These are phyloP conservation scores for Turritis glabra DNA, from an alignment of 345 rosid species.

Conservation along the genomic window DNA sequence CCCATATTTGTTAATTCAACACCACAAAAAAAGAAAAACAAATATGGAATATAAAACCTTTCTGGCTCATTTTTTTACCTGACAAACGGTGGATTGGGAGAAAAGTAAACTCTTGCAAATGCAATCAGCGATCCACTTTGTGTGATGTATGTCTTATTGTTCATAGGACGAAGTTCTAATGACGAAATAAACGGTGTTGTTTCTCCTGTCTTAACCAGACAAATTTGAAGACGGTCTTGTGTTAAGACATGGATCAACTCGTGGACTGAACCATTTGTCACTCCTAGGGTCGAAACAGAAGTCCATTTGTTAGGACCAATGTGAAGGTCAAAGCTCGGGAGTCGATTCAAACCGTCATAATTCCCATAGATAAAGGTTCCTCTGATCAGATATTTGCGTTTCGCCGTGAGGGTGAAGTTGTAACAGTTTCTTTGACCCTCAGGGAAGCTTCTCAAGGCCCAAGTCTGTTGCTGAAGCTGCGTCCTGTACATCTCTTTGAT, in stretches of 20 bases:
- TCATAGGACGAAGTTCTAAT: conserved; percentile 31
- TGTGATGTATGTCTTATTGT: conserved; percentile 10
- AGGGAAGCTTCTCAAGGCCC: conserved; percentile 41
- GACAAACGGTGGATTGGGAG: conserved; percentile 6
- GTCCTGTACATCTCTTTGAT: conserved; percentile 5
- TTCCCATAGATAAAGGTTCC: conserved; percentile 38
- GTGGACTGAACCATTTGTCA: not conserved
- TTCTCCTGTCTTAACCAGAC: conserved; percentile 38
- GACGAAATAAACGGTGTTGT: conserved; percentile 39
- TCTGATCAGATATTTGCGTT: conserved; percentile 28
- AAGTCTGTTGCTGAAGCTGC: conserved; percentile 22
- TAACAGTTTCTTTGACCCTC: conserved; percentile 41
- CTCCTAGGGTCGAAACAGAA: conserved; percentile 5
- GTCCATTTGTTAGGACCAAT: conserved; percentile 39
- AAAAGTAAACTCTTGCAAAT: conserved; percentile 16
- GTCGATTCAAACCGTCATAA: conserved; percentile 19
- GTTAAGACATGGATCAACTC: conserved; percentile 37
- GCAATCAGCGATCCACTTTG: conserved; percentile 31
- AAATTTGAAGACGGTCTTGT: conserved; percentile 25
- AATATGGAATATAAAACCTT: not conserved
- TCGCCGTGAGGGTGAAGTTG: conserved; percentile 26
- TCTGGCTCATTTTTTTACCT: conserved; percentile 16
- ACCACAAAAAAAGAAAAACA: not conserved
- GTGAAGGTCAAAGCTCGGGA: conserved; percentile 34
- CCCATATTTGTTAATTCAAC: not conserved